Base-by-base conservation (phyloP, 345 rosid species). In the Microcos paniculata region DNA sequence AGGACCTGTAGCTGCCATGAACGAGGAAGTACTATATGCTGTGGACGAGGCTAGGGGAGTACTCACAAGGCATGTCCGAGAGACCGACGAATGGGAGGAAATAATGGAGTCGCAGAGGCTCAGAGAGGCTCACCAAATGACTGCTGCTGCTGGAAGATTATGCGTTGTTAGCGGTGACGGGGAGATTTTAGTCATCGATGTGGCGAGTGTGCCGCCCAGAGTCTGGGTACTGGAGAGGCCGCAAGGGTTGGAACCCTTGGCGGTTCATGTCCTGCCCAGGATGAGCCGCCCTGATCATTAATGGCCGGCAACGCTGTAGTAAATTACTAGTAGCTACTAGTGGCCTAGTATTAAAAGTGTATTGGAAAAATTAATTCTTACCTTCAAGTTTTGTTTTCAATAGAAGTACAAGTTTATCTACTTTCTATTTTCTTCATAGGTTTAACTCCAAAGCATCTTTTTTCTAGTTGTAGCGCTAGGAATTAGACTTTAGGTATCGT, bases 201-300 rank as follows among this genome's bases (percentile, higher is more conserved):
- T 83, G 35, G 35, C n/a, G 73, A 64, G 9, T 53, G 43, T 43
- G 74, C 16, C 79, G 45, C 74, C 65, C 42, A 79, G 76, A 78
- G 45, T 82, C 38, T 87, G 90, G 89, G 78, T 49, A 31, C 78
- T 85, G 26, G 80, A 84, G 31, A 74, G 78, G 18, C 90, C 88
- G 30, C 0, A 30, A 18, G 87, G 87, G 9, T 77, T 77, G 49
- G 80, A 85, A 75, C 87, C 86, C 38, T 82, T 85, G 65, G 83
- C 82, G 38, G 76, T 85, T 71, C 90, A 88, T 63, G 76, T 88
- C 0, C 62, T 88, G 78, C 92, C 92, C 0, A 82, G 92, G 81
- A 76, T 85, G 73, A 72, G 81, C 62, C 77, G 71, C 30, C 61
- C 30, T 0, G 48, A 62, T 12, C 11, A 43, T 59, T 61, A 15